phyloP scores from a whole-genome alignment of 768 basidiomycete genomes.

The Ramaria rubella region DNA sequence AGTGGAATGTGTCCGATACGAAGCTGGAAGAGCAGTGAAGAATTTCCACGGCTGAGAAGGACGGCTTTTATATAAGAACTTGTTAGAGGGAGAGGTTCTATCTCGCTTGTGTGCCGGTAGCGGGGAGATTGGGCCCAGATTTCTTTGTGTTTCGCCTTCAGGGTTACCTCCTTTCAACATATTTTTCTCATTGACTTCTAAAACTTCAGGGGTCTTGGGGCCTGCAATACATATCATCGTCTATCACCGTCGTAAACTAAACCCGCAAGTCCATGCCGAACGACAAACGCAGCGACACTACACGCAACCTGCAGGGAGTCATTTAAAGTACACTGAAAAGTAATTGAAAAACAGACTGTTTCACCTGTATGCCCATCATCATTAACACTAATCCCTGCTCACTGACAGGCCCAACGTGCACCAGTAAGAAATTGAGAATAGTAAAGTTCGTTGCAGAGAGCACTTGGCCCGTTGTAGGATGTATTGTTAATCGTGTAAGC shows the following conservation, averaged over 20 bases:
- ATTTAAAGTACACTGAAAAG: constrained; percentile 7
- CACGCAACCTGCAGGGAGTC: constrained; percentile 58
- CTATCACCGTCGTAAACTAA: constrained; percentile 91
- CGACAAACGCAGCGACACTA: constrained; percentile 73
- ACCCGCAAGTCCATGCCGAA: constrained; percentile 86
- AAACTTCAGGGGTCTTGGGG: no score
- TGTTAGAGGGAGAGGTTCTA: no score
- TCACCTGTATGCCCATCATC: constrained; percentile 70
- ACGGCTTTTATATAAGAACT: no score
- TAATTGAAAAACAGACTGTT: no score
- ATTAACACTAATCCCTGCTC: constrained; percentile 73
- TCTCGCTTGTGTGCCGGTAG: no score
- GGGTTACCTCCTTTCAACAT: no score
- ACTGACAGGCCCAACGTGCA: constrained; percentile 75
- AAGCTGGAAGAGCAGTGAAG: no score
- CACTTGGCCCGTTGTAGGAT: constrained; percentile 51
- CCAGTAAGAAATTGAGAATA: constrained; percentile 78
- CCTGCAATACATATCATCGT: constrained; percentile 34
- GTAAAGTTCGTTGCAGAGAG: constrained; percentile 82
- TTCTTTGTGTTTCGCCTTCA: no score
- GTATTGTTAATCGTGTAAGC: constrained; percentile 55
- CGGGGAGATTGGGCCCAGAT: no score
- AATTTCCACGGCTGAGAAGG: no score
- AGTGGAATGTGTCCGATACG: no score
- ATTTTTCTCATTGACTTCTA: no score